phyloP scores from a whole-genome alignment of 208 protist genomes.

The Leishmania tropica region DNA sequence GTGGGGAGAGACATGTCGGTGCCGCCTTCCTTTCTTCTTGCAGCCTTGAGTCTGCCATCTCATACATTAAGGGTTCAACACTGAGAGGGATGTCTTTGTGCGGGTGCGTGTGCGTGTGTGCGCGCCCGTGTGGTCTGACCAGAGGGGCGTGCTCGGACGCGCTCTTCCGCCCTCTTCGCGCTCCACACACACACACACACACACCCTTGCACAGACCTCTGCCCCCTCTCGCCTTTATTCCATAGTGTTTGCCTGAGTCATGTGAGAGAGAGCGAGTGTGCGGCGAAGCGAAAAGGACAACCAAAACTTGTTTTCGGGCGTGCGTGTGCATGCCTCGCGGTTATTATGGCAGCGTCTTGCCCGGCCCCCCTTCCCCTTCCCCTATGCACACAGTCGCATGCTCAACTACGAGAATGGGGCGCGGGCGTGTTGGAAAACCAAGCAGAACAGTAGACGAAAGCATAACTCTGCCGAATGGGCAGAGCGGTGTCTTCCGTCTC shows the following conservation, averaged over 20 bases:
- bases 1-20: background rate
- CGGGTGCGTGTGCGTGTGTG: slow-evolving; percentile 12
- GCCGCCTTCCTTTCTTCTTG: background rate
- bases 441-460: background rate
- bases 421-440: background rate
- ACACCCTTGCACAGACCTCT: background rate
- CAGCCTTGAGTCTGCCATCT: slow-evolving; percentile 42
- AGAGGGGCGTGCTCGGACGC: background rate
- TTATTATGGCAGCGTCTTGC: background rate
- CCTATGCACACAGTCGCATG: background rate
- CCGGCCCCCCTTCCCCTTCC: background rate
- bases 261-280: slow-evolving; percentile 71
- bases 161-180: background rate
- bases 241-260: slow-evolving; percentile 85
- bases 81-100: slow-evolving; percentile 10
- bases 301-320: background rate
- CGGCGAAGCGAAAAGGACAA: background rate
- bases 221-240: slow-evolving; percentile 12
- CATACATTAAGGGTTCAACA: slow-evolving; percentile 80
- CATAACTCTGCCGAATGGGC: background rate
- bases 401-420: background rate
- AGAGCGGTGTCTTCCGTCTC: background rate
- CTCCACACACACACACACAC: slow-evolving; percentile 1
- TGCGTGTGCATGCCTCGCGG: background rate
- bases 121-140: background rate